Percentiles rank a stretch among this genome's conserved stretches.
phyloP scores from a whole-genome alignment of 495 filamentous ascomycete species.

The Sordaria brevicollis region DNA sequence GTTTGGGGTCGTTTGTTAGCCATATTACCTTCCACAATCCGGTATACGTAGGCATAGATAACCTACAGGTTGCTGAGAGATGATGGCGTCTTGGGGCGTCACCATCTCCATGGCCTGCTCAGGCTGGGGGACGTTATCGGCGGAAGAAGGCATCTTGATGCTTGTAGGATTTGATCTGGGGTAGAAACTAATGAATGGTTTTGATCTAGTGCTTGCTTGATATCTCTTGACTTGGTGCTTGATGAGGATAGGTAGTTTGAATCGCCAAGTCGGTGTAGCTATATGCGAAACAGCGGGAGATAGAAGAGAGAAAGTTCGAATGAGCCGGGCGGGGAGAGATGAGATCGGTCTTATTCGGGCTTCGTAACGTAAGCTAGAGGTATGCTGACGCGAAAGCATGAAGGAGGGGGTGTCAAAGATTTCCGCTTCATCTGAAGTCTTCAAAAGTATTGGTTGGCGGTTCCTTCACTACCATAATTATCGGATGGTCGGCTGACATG shows the following conservation, averaged over 20 bases:
- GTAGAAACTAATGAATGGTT: not conserved
- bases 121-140: conserved; percentile 14
- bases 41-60: not conserved
- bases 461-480: not conserved
- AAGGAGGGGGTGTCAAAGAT: not conserved
- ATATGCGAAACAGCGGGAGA: not conserved
- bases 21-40: not conserved
- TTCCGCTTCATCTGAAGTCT: not conserved
- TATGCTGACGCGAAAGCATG: not conserved
- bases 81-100: conserved; percentile 6
- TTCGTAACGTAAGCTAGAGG: not conserved
- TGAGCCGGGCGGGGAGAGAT: not conserved
- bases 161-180: not conserved
- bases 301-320: not conserved
- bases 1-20: not conserved
- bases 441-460: not conserved
- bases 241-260: not conserved
- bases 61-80: conserved; percentile 19
- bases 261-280: not conserved
- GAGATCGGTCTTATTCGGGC: not conserved
- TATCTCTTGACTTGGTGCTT: not conserved
- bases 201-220: not conserved
- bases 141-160: conserved; percentile 12
- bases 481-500: not conserved
- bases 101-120: conserved; percentile 20